Conservation (phyloP, 306 rosid genomes). For the Glycyrrhiza uralensis region DNA sequence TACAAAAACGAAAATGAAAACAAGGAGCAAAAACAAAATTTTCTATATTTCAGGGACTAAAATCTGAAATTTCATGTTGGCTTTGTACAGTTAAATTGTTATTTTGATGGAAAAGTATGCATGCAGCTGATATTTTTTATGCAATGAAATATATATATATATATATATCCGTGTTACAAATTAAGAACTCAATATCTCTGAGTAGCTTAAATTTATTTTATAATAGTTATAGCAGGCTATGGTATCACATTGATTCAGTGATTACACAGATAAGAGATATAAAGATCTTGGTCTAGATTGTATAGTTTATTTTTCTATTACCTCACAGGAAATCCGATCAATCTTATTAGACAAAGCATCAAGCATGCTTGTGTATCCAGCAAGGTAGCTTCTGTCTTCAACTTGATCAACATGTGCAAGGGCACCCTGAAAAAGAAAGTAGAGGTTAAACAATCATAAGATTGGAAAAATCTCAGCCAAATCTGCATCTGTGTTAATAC, state of each 20-base stretch:
- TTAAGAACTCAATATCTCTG: background rate
- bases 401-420: constrained; percentile 22
- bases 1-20: no score
- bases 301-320: background rate
- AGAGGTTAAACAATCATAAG: background rate
- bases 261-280: background rate
- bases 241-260: background rate
- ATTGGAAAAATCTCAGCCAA: background rate
- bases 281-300: background rate
- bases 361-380: constrained; percentile 32
- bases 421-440: constrained; percentile 32
- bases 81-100: constrained; percentile 7
- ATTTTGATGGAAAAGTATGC: background rate
- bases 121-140: background rate
- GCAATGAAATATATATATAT: no score
- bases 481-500: background rate
- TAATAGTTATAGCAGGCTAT: background rate
- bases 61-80: constrained; percentile 36
- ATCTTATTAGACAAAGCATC: constrained; percentile 48
- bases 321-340: constrained; percentile 59
- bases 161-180: no score
- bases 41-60: no score
- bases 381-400: constrained; percentile 36
- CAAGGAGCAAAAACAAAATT: no score
- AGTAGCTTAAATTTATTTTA: background rate